Conservation (phyloP, 768 basidiomycete species). For the Podaxis rugospora region DNA sequence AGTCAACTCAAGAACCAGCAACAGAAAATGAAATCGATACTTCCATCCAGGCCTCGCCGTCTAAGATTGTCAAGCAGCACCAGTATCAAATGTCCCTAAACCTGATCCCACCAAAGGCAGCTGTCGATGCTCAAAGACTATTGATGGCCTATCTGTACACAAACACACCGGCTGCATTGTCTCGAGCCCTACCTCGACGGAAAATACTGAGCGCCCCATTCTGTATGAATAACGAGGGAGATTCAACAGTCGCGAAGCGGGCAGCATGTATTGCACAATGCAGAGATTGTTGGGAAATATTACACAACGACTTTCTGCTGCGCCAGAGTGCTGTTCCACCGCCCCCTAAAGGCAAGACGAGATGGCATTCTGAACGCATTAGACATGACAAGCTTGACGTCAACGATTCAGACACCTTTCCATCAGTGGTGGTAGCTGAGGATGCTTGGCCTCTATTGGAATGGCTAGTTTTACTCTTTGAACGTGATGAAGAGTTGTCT, state of each 20-base stretch:
- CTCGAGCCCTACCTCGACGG: constrained; percentile 48
- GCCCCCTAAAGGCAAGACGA: constrained; percentile 31
- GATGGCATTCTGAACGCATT: constrained; percentile 16
- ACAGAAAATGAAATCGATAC: constrained; percentile 20
- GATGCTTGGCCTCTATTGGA: constrained; percentile 71
- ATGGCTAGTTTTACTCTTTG: constrained; percentile 65
- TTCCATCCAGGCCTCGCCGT: constrained; percentile 38
- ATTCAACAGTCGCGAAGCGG: constrained; percentile 55
- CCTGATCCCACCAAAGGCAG: constrained; percentile 39
- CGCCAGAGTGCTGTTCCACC: constrained; percentile 20
- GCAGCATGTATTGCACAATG: constrained; percentile 48
- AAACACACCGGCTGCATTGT: constrained; percentile 49
- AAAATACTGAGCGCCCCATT: constrained; percentile 15
- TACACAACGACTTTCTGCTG: constrained; percentile 47
- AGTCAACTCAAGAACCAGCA: constrained; percentile 34
- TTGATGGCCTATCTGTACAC: constrained; percentile 53
- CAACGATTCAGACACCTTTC: constrained; percentile 20
- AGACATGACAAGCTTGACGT: constrained; percentile 3
- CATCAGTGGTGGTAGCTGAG: constrained; percentile 41
- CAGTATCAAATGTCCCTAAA: constrained; percentile 32
- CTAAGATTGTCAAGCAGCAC: constrained; percentile 40
- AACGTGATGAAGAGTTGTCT: constrained; percentile 51
- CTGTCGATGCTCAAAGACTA: constrained; percentile 47
- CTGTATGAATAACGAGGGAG: constrained; percentile 32
- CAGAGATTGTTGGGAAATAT: constrained; percentile 58